These are phyloP conservation scores for Monosporozyma solicola DNA, from an alignment of 805 yeast species.

Conservation along the genomic window DNA sequence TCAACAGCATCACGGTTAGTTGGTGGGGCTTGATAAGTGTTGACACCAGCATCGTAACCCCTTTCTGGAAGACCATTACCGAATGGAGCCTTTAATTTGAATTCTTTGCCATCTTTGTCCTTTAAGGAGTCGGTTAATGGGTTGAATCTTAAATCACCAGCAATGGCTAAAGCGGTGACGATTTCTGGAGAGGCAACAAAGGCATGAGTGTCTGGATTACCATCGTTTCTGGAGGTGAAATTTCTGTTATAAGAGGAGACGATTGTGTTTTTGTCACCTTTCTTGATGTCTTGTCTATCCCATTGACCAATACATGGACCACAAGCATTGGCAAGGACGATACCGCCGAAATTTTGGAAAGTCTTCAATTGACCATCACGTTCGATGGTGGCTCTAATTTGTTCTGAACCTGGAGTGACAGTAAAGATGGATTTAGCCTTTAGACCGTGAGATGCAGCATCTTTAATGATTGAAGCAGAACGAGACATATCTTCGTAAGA, in stretches of 20 bases:
- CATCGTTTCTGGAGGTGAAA: slow-evolving; percentile 96
- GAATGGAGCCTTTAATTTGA: slow-evolving; percentile 75
- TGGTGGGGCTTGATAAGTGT: slow-evolving; percentile 98
- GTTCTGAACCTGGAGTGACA: slow-evolving; percentile 97
- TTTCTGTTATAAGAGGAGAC: slow-evolving; percentile 97
- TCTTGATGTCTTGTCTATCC: slow-evolving; percentile 90
- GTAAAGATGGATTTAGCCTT: slow-evolving; percentile 87
- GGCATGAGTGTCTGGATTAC: slow-evolving; percentile 95
- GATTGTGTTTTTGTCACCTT: slow-evolving; percentile 93
- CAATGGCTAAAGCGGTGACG: slow-evolving; percentile 89
- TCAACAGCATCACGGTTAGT: slow-evolving; percentile 63
- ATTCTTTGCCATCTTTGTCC: slow-evolving; percentile 84
- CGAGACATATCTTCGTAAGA: slow-evolving; percentile 98
- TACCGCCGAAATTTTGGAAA: slow-evolving; percentile 86
- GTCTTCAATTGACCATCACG: slow-evolving; percentile 89
- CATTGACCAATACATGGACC: slow-evolving; percentile 99
- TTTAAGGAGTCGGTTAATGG: slow-evolving; percentile 85
- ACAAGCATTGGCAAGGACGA: slow-evolving; percentile 94
- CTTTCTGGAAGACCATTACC: slow-evolving; percentile 85
- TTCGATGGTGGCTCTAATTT: slow-evolving; percentile 95
- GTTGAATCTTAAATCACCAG: slow-evolving; percentile 95
- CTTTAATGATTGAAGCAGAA: slow-evolving; percentile 84
- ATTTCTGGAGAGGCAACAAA: slow-evolving; percentile 96
- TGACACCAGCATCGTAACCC: slow-evolving; percentile 90
- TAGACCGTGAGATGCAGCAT: slow-evolving; percentile 85